Conservation (phyloP, 1,139 yeast species). For the Yamadazyma atmosphaerica region DNA sequence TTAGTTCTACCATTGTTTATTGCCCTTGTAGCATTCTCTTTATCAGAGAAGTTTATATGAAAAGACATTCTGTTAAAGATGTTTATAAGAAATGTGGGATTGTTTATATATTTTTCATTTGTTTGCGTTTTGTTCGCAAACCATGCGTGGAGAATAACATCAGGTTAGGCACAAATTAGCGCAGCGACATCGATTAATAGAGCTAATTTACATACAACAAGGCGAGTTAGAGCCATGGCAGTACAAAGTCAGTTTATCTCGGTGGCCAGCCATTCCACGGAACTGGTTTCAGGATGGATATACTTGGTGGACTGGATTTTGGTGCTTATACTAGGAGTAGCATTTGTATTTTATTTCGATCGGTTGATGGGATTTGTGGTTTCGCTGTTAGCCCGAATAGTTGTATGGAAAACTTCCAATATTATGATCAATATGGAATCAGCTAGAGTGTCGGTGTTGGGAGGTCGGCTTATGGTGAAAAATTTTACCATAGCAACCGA, state of each 20-base stretch:
- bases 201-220: no score
- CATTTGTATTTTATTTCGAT: slow-evolving; percentile 74
- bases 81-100: slow-evolving; percentile 4
- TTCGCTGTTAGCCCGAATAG: slow-evolving; percentile 49
- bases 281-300: slow-evolving; percentile 52
- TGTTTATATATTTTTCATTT: background rate
- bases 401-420: slow-evolving; percentile 63
- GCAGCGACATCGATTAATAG: no score
- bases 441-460: slow-evolving; percentile 70
- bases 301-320: slow-evolving; percentile 83
- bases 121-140: background rate
- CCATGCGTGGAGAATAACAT: no score
- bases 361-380: slow-evolving; percentile 66
- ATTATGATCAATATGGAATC: slow-evolving; percentile 69
- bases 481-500: slow-evolving; percentile 70
- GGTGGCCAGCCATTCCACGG: slow-evolving; percentile 16
- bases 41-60: slow-evolving; percentile 8
- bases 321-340: slow-evolving; percentile 59
- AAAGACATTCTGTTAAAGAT: background rate
- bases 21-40: slow-evolving; percentile 14
- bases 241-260: slow-evolving; percentile 17
- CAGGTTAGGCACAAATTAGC: no score
- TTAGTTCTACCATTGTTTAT: background rate
- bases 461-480: slow-evolving; percentile 79
- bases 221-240: slow-evolving; percentile 10